Percentiles rank a stretch among this genome's conserved stretches.
phyloP scores from a whole-genome alignment of 2,329 filamentous ascomycete species.

The Tolypocladium inflatum region DNA sequence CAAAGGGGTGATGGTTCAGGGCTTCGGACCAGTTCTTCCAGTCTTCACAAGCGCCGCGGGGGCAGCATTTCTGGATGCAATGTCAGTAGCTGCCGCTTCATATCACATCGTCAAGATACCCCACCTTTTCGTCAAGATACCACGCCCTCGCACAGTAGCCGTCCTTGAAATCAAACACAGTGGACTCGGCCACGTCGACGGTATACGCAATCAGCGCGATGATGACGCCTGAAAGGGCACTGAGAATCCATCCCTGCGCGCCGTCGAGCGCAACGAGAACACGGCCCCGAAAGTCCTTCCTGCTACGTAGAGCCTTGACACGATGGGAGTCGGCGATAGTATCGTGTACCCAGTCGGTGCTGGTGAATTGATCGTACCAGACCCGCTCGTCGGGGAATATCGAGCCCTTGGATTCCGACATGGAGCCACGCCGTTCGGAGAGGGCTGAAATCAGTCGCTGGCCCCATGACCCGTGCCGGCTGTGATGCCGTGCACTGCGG shows the following conservation, averaged over 20 bases:
- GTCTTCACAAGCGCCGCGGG: slow-evolving; percentile 42
- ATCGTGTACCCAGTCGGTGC: slow-evolving; percentile 97
- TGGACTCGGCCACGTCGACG: slow-evolving; percentile 78
- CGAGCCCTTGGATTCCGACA: slow-evolving; percentile 56
- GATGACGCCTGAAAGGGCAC: slow-evolving; percentile 78
- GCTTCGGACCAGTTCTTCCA: slow-evolving; percentile 48
- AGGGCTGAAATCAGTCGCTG: slow-evolving; percentile 54
- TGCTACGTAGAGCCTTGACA: slow-evolving; percentile 69
- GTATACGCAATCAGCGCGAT: slow-evolving; percentile 81
- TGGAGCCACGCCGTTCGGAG: slow-evolving; percentile 44
- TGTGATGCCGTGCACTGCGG: slow-evolving; percentile 38
- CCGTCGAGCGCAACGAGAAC: slow-evolving; percentile 71
- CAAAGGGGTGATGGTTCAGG: slow-evolving; percentile 33
- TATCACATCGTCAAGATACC: background rate
- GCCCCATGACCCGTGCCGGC: slow-evolving; percentile 48
- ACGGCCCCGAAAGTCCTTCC: slow-evolving; percentile 79
- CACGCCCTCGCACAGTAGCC: slow-evolving; percentile 70
- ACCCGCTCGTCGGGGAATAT: slow-evolving; percentile 74
- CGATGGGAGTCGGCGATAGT: slow-evolving; percentile 90
- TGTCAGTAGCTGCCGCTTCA: background rate
- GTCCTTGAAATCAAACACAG: slow-evolving; percentile 83
- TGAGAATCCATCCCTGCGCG: slow-evolving; percentile 88
- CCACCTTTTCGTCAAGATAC: slow-evolving; percentile 62
- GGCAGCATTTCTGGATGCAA: slow-evolving; percentile 40
- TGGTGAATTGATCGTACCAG: slow-evolving; percentile 98